Evolutionary conservation across 2,329 filamentous ascomycete genomes (phyloP).

Genomic region (Aspergillus sp.): DNA sequence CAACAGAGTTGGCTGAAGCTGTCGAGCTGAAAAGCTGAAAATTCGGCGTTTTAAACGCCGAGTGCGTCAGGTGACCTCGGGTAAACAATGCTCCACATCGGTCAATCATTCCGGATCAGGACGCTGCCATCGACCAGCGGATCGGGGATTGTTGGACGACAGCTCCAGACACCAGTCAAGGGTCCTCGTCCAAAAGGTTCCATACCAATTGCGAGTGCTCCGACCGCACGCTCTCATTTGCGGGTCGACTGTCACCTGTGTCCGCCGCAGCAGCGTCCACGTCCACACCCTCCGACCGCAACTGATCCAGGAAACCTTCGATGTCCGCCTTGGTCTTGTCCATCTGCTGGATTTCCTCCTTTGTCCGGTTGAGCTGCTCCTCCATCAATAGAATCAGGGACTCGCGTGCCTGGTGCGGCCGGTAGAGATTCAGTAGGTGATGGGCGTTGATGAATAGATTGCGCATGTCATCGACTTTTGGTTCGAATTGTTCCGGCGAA

Average conservation of each 20-base stretch:
- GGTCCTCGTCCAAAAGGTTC: constrained; percentile 29
- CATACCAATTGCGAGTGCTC: constrained; percentile 29
- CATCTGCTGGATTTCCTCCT: constrained; percentile 69
- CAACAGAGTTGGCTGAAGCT: constrained; percentile 1
- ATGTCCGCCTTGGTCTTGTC: constrained; percentile 63
- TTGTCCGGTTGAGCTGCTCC: constrained; percentile 63
- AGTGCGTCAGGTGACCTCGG: constrained; percentile 18
- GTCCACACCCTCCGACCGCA: constrained; percentile 21
- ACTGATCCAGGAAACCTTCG: constrained; percentile 31
- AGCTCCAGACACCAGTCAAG: constrained; percentile 7
- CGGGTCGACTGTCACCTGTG: constrained; percentile 5
- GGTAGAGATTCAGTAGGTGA: constrained; percentile 86
- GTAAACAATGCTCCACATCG: too few species aligned
- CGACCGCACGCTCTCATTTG: constrained; percentile 8
- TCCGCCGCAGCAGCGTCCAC: constrained; percentile 7
- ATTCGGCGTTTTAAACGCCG: constrained; percentile 12
- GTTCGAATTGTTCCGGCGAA: constrained; percentile 56
- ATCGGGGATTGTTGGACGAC: neutral
- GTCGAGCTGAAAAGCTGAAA: constrained; percentile 5
- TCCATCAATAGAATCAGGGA: constrained; percentile 82
- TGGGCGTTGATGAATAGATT: constrained; percentile 86
- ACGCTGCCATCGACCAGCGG: neutral
- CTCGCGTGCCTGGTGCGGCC: constrained; percentile 85
- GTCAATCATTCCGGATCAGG: too few species aligned
- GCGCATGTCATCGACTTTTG: constrained; percentile 68